These are phyloP conservation scores for Maudiozyma barnettii DNA, from an alignment of 805 yeast genomes.

Conservation along the genomic window DNA sequence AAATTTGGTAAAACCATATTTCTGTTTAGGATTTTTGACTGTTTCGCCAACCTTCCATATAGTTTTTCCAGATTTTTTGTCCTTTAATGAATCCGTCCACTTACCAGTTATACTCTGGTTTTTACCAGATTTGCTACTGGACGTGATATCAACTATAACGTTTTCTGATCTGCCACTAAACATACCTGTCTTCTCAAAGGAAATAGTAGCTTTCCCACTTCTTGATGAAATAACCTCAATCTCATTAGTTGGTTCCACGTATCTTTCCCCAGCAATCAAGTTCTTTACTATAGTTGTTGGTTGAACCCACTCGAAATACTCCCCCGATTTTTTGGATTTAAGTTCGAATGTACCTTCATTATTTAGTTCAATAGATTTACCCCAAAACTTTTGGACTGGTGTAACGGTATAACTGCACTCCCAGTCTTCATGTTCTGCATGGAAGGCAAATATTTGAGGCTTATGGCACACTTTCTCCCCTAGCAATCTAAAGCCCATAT, in stretches of 20 bases:
- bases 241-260: conserved; percentile 72
- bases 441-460: conserved; percentile 72
- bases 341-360: conserved; percentile 64
- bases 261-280: conserved; percentile 89
- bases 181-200: conserved; percentile 75
- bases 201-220: conserved; percentile 63
- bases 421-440: conserved; percentile 70
- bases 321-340: conserved; percentile 50
- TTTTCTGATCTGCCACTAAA: conserved; percentile 75
- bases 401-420: conserved; percentile 49
- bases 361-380: conserved; percentile 77
- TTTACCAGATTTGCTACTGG: conserved; percentile 14
- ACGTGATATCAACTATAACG: conserved; percentile 31
- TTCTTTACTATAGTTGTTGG: conserved; percentile 80
- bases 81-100: conserved; percentile 67
- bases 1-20: conserved; percentile 80
- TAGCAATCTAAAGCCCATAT: conserved; percentile 60
- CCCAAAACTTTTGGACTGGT: conserved; percentile 90
- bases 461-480: conserved; percentile 84
- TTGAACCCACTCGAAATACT: conserved; percentile 63
- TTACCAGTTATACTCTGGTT: conserved; percentile 43
- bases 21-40: conserved; percentile 45
- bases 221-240: conserved; percentile 56
- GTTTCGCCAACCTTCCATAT: conserved; percentile 70
- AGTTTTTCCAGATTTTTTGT: conserved; percentile 28